Percentiles rank a stretch among this genome's conserved stretches.
phyloP scores from a whole-genome alignment of 179 eudicot genomes.

The Nepenthes alata region DNA sequence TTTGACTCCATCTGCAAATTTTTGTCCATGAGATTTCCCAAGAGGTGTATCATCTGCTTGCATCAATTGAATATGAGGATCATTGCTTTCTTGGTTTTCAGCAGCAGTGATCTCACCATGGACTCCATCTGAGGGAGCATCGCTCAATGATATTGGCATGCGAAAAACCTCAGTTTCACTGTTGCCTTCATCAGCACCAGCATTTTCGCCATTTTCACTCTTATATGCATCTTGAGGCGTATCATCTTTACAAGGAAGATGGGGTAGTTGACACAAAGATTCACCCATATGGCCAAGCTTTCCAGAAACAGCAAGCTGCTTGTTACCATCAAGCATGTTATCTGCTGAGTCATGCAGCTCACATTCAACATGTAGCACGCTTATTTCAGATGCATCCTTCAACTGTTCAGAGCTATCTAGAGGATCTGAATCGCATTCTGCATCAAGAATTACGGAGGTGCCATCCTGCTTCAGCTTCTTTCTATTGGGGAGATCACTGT shows the following conservation, averaged over 20 bases:
- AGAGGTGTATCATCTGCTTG: not conserved
- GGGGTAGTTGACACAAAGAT: slow-evolving; percentile 1
- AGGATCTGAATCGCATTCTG: slow-evolving; percentile 5
- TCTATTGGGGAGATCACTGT: slow-evolving; percentile 18
- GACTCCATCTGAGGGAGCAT: slow-evolving; percentile 3
- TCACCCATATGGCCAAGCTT: slow-evolving; percentile 4
- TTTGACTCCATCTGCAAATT: slow-evolving; percentile 7
- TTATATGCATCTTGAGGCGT: slow-evolving; percentile 3
- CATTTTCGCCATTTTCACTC: slow-evolving; percentile 3
- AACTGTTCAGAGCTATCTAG: slow-evolving; percentile 3
- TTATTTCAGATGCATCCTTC: slow-evolving; percentile 11
- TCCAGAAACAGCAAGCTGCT: slow-evolving; percentile 3
- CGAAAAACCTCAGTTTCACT: slow-evolving; percentile 3
- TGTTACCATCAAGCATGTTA: not conserved
- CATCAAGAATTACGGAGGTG: no score
- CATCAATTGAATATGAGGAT: not conserved
- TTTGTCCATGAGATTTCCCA: not conserved
- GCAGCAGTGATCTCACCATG: slow-evolving; percentile 1
- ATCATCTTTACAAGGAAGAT: slow-evolving; percentile 6
- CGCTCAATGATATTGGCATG: slow-evolving; percentile 4
- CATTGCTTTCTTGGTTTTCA: slow-evolving; percentile 2
- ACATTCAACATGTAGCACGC: slow-evolving; percentile 4
- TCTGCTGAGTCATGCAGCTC: slow-evolving; percentile 1
- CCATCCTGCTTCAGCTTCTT: slow-evolving; percentile 27
- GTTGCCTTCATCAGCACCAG: slow-evolving; percentile 7